Base-by-base conservation (phyloP, 2,329 filamentous ascomycete genomes). In the Dothistroma pini region DNA sequence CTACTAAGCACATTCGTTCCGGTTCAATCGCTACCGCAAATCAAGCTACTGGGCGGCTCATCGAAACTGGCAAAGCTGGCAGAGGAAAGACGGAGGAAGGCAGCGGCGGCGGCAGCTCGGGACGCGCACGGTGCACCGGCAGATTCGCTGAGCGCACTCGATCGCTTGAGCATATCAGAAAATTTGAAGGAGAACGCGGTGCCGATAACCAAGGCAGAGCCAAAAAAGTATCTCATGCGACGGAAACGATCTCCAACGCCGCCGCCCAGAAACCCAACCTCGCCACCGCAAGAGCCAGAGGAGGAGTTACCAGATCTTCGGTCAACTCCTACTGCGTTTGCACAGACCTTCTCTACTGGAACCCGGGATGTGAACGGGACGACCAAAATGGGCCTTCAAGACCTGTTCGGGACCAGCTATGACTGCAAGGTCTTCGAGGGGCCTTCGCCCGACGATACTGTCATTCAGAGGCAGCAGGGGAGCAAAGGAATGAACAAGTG, bases 51-150 rank as follows among this genome's bases (percentile, higher is more conserved):
- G 2, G 96, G 95, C 32, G 96, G 95, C 35, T 84, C 86, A 9
- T 96, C 93, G 5, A 99, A 99, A 71, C 80, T 99, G 51, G 93
- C 96, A 69, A 91, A 91, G 53, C 80, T 99, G 48, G 93, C 93
- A 56, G 91, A 91, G 35, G 89, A 90, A 57, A 84, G 92, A 31
- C 93, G 92, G 74, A 93, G 90, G 76, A 96, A 92, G 75, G 87
- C 86, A 14, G 87, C 86, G 75, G 87, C 86, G 14, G 87, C 86
- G 32, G 71, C 72, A 8, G 56, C 66, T n/a, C 48, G 16, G 14
- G 25, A 51, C 25, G 47, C 60, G 16, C 60, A 65, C 38, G 58
- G 61, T n/a, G 48, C 61, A 25, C 38, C 60, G 16, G 56, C 56
- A n/a, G 62, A 68, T 22, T 73, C 77, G 1, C 64, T 79, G n/a